These are phyloP conservation scores for Tuber calosporum DNA, from an alignment of 495 filamentous ascomycete genomes.

Conservation along the genomic window DNA sequence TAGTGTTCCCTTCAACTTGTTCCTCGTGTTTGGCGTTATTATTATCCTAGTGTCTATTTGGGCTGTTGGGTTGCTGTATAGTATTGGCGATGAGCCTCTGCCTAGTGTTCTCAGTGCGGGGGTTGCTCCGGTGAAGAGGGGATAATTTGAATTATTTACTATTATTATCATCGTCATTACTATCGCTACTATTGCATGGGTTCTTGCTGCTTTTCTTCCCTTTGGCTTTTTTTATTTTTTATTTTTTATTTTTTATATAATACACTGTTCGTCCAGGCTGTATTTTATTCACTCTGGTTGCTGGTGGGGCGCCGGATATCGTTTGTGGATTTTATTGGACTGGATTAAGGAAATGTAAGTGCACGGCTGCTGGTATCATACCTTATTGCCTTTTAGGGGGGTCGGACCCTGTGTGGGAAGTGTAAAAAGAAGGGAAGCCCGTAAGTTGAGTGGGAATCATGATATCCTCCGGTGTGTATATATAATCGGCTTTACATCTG, in stretches of 20 bases:
- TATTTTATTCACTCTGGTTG: not conserved
- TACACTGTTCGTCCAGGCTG: not conserved
- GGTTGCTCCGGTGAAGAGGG: constrained; percentile 55
- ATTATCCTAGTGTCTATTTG: constrained; percentile 55
- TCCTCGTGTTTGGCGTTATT: constrained; percentile 61
- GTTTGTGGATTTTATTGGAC: not conserved
- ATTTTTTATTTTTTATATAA: not conserved
- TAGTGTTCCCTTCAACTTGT: constrained; percentile 76
- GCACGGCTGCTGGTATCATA: no score
- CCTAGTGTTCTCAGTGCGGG: constrained; percentile 84
- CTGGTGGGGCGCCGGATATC: not conserved
- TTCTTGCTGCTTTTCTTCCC: constrained; percentile 13
- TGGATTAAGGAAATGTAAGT: not conserved
- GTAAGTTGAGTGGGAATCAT: not conserved
- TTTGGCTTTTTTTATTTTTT: constrained; percentile 14
- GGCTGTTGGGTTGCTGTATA: constrained; percentile 67
- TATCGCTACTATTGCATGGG: not conserved
- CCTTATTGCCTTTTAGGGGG: not conserved
- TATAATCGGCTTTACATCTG: not conserved
- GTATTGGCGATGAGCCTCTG: constrained; percentile 68
- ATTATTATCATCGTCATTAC: constrained; percentile 10
- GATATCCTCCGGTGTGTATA: not conserved
- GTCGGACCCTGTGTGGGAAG: not conserved
- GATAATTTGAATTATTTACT: constrained; percentile 16
- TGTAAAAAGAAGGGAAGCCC: not conserved